Evolutionary conservation across 2,329 filamentous ascomycete species (phyloP), one percentile per base, ranked within the genome.

Genomic region (Penicillium corylophilum): DNA sequence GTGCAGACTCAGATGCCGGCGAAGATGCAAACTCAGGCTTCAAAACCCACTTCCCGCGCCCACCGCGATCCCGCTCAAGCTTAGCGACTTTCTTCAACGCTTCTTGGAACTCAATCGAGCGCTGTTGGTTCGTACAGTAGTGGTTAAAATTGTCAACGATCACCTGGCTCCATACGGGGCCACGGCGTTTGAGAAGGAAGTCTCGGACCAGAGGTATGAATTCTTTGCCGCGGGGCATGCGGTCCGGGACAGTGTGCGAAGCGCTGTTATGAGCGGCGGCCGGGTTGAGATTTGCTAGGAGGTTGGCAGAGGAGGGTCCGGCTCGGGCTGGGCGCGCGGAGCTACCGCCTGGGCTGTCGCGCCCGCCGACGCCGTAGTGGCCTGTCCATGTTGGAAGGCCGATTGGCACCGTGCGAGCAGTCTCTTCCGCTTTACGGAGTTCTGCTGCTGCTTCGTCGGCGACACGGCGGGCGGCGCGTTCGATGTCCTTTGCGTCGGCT

Each of bases 361-460:
- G 79, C 50, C 92, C 93, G 4, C 85, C 85, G 44, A 87, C 82
- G 9, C 93, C 93, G 42, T 88, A 84, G 61, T 88, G 84, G 1
- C 94, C 93, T 0, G 93, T 97, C 93, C 93, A 97, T 1, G 93
- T 96, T 8, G 94, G 89, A 0, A 89, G 90, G 7, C 93, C 93
- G 28, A 90, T 86, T 0, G 89, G 89, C 1, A 93, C 78, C 8
- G 78, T 80, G 10, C 84, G 81, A 2, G 92, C 90, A 26, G 86
- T 80, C 64, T 92, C 83, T 38, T 83, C 85, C 9, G 90, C 86
- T 53, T 83, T 83, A 26, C 85, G 83, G 2, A 97, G 82, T 57
- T 90, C 87, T 20, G 82, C 82, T 0, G 90, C 90, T 1, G 93
- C 92, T 64, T 88, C 79, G 0, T 86, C 83, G 2, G 91, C 92